These are phyloP conservation scores for Aegilops umbellulata DNA, from an alignment of 176 grass and related monocot species.

Conservation along the genomic window DNA sequence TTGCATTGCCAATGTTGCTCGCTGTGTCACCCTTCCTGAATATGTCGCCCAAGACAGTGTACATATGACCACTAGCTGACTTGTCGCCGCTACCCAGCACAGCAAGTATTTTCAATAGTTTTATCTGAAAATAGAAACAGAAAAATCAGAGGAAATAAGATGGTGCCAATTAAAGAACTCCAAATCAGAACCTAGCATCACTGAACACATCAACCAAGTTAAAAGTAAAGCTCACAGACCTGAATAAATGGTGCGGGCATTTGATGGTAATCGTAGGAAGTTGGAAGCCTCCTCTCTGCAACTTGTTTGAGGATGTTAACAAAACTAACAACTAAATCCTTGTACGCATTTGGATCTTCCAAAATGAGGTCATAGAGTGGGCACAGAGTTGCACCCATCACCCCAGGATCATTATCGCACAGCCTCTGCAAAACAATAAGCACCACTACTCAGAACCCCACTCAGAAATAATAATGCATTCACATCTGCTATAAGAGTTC, in stretches of 20 bases:
- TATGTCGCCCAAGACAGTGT: slow-evolving; percentile 81
- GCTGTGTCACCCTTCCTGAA: slow-evolving; percentile 93
- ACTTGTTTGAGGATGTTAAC: slow-evolving; percentile 99
- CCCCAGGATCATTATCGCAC: slow-evolving; percentile 94
- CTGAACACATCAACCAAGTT: slow-evolving; percentile 7
- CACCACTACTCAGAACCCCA: slow-evolving; percentile 7
- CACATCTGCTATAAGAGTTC: neutral
- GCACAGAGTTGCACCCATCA: slow-evolving; percentile 93
- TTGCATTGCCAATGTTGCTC: slow-evolving; percentile 98
- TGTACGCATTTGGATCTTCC: slow-evolving; percentile 87
- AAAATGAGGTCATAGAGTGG: slow-evolving; percentile 90
- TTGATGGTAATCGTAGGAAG: slow-evolving; percentile 97
- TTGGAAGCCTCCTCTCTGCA: slow-evolving; percentile 92
- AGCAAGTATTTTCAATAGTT: slow-evolving; percentile 94
- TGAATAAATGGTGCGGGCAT: slow-evolving; percentile 99
- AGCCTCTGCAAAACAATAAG: slow-evolving; percentile 60
- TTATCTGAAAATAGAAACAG: slow-evolving; percentile 68
- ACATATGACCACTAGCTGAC: slow-evolving; percentile 88
- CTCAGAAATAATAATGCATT: neutral
- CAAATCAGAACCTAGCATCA: slow-evolving; percentile 16
- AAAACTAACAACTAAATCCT: slow-evolving; percentile 94
- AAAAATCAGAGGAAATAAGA: slow-evolving; percentile 23
- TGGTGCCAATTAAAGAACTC: slow-evolving; percentile 15
- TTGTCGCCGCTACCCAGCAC: slow-evolving; percentile 93
- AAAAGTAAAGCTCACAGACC: slow-evolving; percentile 38